Percentiles rank a stretch among this genome's conserved stretches.
These are phyloP conservation scores for Trichoderma polysporum DNA, from an alignment of 2,329 filamentous ascomycete genomes.

Conservation along the genomic window DNA sequence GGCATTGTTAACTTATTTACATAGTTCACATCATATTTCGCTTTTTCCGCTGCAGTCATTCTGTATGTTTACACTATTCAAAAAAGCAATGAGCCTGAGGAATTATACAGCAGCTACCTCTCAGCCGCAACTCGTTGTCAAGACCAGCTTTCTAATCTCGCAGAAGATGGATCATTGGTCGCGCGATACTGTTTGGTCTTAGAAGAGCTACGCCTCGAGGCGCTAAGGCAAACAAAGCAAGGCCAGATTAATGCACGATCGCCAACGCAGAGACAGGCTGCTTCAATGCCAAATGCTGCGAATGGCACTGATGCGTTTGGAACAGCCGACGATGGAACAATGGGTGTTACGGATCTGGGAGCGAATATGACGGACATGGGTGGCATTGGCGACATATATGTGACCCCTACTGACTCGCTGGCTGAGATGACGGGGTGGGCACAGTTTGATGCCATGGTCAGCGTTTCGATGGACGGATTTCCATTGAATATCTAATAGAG, in stretches of 20 bases:
- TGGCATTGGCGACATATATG: constrained; percentile 12
- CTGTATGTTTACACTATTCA: constrained; percentile 14
- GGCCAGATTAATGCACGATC: constrained; percentile 3
- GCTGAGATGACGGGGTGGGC: constrained; percentile 17
- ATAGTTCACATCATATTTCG: constrained; percentile 15
- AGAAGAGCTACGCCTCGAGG: constrained; percentile 12
- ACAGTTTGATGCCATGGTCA: constrained; percentile 15
- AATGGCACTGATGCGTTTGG: not conserved
- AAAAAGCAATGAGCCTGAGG: constrained; percentile 11
- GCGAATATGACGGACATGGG: constrained; percentile 13
- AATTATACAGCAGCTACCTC: not conserved
- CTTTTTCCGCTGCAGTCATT: constrained; percentile 5
- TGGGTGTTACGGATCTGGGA: constrained; percentile 5
- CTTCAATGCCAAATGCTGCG: not conserved
- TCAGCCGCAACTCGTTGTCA: constrained; percentile 3
- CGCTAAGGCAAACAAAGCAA: constrained; percentile 5
- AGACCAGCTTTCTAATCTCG: constrained; percentile 7
- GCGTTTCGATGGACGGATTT: constrained; percentile 14
- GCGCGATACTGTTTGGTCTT: constrained; percentile 1
- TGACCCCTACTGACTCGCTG: constrained; percentile 7
- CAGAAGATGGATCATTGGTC: constrained; percentile 4
- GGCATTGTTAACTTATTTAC: not conserved
- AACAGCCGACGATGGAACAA: not conserved
- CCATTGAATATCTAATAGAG: not conserved
- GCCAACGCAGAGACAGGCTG: not conserved